Conservation (phyloP, 2,329 filamentous ascomycete species). For the Byssochlamys sp. region DNA sequence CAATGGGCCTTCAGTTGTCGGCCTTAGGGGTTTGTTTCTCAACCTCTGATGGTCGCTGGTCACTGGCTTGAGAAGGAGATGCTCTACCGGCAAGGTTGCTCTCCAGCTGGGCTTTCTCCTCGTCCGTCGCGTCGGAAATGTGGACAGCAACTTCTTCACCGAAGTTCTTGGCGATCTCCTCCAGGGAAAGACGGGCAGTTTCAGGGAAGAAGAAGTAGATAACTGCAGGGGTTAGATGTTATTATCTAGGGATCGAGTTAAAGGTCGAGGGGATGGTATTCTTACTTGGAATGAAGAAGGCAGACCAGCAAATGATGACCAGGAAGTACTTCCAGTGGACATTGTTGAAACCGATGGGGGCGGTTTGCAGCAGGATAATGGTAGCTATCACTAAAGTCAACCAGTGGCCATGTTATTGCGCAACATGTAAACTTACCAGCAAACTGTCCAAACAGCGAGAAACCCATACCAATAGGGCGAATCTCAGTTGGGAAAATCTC, state of each 20-base stretch:
- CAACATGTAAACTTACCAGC: slow-evolving; percentile 17
- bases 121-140: slow-evolving; percentile 36
- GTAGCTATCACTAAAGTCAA: slow-evolving; percentile 23
- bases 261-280: not conserved
- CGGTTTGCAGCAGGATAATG: slow-evolving; percentile 41
- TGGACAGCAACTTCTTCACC: slow-evolving; percentile 44
- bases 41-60: not conserved
- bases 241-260: not conserved
- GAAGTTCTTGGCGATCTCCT: slow-evolving; percentile 39
- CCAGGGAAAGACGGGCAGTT: slow-evolving; percentile 35
- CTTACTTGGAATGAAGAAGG: slow-evolving; percentile 32
- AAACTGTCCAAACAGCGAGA: slow-evolving; percentile 44
- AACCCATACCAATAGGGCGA: slow-evolving; percentile 44
- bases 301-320: slow-evolving; percentile 38
- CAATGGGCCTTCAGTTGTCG: not conserved
- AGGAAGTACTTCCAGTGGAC: slow-evolving; percentile 45
- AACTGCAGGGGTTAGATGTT: slow-evolving; percentile 14
- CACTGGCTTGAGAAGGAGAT: not conserved
- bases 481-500: slow-evolving; percentile 44
- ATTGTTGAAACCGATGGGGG: slow-evolving; percentile 34
- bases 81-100: not conserved
- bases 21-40: not conserved
- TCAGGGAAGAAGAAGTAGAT: slow-evolving; percentile 39
- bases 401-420: not conserved
- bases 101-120: slow-evolving; percentile 22